These are phyloP conservation scores for Raffaelea ambrosiae DNA, from an alignment of 2,329 filamentous ascomycete species.

Conservation along the genomic window DNA sequence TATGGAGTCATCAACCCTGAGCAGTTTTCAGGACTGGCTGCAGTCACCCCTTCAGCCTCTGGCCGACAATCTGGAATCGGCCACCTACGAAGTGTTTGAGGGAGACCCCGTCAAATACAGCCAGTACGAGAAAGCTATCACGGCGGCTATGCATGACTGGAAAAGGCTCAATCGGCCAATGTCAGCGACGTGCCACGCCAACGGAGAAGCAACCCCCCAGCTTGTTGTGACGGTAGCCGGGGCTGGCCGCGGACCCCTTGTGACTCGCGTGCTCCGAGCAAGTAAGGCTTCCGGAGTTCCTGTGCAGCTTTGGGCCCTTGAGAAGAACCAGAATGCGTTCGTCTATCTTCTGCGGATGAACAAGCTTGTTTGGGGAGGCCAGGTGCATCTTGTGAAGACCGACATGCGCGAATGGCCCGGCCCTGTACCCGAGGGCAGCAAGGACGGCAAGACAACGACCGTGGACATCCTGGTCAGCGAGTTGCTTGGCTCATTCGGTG, in stretches of 20 bases:
- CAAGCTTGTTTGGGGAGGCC: conserved; percentile 66
- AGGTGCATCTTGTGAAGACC: conserved; percentile 83
- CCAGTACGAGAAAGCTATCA: conserved; percentile 83
- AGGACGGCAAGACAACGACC: conserved; percentile 41
- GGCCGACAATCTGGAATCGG: conserved; percentile 91
- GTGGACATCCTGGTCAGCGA: conserved; percentile 94
- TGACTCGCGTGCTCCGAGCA: conserved; percentile 77
- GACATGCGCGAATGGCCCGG: conserved; percentile 98
- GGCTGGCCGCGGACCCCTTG: conserved; percentile 84
- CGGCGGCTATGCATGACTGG: conserved; percentile 76
- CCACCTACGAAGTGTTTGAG: conserved; percentile 97
- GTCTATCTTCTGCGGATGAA: conserved; percentile 88
- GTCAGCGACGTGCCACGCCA: conserved; percentile 39
- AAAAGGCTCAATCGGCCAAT: conserved; percentile 61
- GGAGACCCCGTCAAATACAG: conserved; percentile 97
- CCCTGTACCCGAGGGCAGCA: conserved; percentile 42
- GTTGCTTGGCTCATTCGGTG: conserved; percentile 87
- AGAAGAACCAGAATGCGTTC: conserved; percentile 98
- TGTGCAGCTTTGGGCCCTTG: conserved; percentile 83
- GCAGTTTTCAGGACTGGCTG: conserved; percentile 79
- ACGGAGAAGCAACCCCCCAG: conserved; percentile 16
- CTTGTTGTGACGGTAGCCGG: conserved; percentile 87
- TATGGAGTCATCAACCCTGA: conserved; percentile 43
- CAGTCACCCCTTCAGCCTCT: conserved; percentile 91
- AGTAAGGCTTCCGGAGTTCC: conserved; percentile 66